Base-by-base conservation (phyloP, 768 basidiomycete species). In the Termitomyces sp. region DNA sequence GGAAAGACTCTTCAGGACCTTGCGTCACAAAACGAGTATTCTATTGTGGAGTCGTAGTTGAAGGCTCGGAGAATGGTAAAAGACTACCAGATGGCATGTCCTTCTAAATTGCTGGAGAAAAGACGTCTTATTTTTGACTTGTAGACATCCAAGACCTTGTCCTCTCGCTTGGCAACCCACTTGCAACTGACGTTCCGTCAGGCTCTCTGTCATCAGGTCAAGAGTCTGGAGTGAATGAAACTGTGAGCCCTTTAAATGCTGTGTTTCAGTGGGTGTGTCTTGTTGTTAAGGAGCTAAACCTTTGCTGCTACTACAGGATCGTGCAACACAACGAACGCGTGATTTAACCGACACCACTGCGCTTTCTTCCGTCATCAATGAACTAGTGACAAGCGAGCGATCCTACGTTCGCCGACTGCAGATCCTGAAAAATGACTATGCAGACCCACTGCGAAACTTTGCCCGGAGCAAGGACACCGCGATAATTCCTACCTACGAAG, bases 401-500 rank as follows among this genome's bases (percentile, higher is more conserved):
- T 87, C 90, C 49, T 98, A 98, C 69, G 86, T 97, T 60, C 84
- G 80, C 62, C 84, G 92, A 14, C 80, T 98, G 18, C 82, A 82
- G 63, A 87, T 85, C 30, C 82, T 98, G 66, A 94, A 95, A 72
- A 73, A 80, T 46, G 86, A 92, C 65, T 98, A 97, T 67, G 96
- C 95, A 35, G 88, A 93, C 68, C 97, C 94, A 9, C 76, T 99
- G 28, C 85, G 94, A 38, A 81, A 81, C 45, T 99, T 95, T 69
- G 85, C 96, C 22, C 81, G 83, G 55, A 86, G 80, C 69, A 90
- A 91, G 68, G 87, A 88, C 58, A 94, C 91, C 0, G 85, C 90
- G 36, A 92, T 99, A 64, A 81, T 99, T 46, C 88, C 90, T 1
- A 73, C 84, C 22, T 98, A 96, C 69, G 91, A 98, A 69, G 95